A percentile compares a stretch with the other conserved stretches of the same genome.
These are phyloP conservation scores for Tolypocladium amazonense DNA, from an alignment of 2,329 filamentous ascomycete genomes.

Conservation along the genomic window DNA sequence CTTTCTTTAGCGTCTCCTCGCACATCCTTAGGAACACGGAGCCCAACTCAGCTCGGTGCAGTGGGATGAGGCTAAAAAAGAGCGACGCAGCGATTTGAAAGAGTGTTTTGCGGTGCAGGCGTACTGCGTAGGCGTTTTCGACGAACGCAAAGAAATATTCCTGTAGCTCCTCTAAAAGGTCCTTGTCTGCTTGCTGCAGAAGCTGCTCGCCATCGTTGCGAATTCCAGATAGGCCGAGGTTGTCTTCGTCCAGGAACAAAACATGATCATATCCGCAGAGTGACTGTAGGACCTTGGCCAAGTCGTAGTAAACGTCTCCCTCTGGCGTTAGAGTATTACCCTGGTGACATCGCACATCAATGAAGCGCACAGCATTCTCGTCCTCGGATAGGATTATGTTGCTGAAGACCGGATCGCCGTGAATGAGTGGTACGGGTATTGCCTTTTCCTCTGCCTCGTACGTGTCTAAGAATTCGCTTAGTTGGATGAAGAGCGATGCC, in stretches of 20 bases:
- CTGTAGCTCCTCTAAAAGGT: slow-evolving; percentile 10
- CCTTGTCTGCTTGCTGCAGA: slow-evolving; percentile 12
- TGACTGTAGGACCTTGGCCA: slow-evolving; percentile 18
- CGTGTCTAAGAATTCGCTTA: slow-evolving; percentile 16
- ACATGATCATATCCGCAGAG: slow-evolving; percentile 19
- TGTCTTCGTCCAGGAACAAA: slow-evolving; percentile 13
- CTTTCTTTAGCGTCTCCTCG: slow-evolving; percentile 14
- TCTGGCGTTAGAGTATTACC: slow-evolving; percentile 14
- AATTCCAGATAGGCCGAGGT: slow-evolving; percentile 5
- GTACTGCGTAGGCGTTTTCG: slow-evolving; percentile 12
- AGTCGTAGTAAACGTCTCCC: slow-evolving; percentile 19
- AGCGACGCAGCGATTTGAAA: slow-evolving; percentile 18
- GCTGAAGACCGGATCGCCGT: slow-evolving; percentile 19
- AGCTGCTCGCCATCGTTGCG: slow-evolving; percentile 6
- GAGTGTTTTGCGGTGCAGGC: slow-evolving; percentile 17
- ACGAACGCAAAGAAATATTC: slow-evolving; percentile 16
- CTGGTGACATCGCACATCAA: slow-evolving; percentile 19
- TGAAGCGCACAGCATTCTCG: slow-evolving; percentile 15
- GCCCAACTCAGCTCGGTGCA: slow-evolving; percentile 15
- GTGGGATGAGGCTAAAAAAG: slow-evolving; percentile 18
- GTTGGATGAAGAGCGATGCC: slow-evolving; percentile 10
- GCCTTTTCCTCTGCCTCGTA: slow-evolving; percentile 18
- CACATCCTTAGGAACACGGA: slow-evolving; percentile 15
- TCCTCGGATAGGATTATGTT: slow-evolving; percentile 17
- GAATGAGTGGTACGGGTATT: slow-evolving; percentile 13